These are phyloP conservation scores for Trifolium subterraneum DNA, from an alignment of 306 rosid species.

Conservation along the genomic window DNA sequence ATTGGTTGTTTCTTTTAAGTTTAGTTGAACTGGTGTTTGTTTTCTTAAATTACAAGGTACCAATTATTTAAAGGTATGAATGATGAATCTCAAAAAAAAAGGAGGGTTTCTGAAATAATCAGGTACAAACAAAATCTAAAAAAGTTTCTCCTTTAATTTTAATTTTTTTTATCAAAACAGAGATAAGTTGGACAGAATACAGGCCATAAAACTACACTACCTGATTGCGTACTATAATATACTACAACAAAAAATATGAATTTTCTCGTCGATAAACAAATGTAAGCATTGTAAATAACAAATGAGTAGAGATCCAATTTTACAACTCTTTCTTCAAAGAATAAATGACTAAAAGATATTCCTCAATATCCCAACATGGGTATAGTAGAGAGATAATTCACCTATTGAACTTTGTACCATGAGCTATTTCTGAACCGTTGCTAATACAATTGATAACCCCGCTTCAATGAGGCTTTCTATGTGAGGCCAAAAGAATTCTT, in stretches of 20 bases:
- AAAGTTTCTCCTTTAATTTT: too few relatives aligned
- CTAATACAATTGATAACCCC: constrained; percentile 68
- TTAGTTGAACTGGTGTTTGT: too few relatives aligned
- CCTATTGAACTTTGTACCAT: constrained; percentile 67
- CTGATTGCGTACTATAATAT: neutral
- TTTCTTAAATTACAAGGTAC: too few relatives aligned
- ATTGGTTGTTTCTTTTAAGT: too few relatives aligned
- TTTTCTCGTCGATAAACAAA: constrained; percentile 63
- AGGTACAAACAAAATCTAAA: neutral
- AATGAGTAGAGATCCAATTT: constrained; percentile 51
- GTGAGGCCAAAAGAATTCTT: constrained; percentile 45
- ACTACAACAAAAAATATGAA: neutral
- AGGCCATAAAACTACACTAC: neutral
- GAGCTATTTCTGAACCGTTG: constrained; percentile 63
- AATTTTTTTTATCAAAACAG: neutral
- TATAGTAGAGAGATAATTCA: constrained; percentile 50
- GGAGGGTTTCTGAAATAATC: neutral
- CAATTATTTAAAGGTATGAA: too few relatives aligned
- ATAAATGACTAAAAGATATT: constrained; percentile 54
- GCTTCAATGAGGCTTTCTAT: constrained; percentile 52
- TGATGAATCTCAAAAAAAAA: too few relatives aligned
- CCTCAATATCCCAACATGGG: constrained; percentile 57
- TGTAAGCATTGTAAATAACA: constrained; percentile 59
- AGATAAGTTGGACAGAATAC: neutral
- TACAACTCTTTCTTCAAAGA: constrained; percentile 66